Percentiles rank a stretch among this genome's conserved stretches.
Conservation (phyloP, 2,329 filamentous ascomycete genomes). For the Clathrospora elynae region DNA sequence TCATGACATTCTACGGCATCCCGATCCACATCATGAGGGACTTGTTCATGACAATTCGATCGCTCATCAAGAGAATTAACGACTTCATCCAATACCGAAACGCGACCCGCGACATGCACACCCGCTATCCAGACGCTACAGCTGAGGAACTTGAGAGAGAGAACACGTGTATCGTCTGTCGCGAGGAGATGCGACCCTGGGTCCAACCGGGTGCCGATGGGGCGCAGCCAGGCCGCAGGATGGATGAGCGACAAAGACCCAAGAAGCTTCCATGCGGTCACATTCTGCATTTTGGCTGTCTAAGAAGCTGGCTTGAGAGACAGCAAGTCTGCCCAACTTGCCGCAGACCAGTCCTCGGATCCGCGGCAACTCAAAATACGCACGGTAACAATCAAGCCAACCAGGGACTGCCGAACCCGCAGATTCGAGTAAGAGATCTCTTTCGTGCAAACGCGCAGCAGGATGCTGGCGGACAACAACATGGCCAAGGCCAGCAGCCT, state of each 20-base stretch:
- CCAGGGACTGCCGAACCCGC: constrained; percentile 25
- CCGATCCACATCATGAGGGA: constrained; percentile 97
- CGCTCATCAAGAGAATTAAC: constrained; percentile 86
- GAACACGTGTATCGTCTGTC: constrained; percentile 96
- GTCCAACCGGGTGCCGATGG: constrained; percentile 54
- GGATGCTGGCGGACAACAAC: constrained; percentile 26
- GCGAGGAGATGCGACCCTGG: constrained; percentile 93
- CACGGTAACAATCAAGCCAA: constrained; percentile 36
- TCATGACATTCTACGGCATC: constrained; percentile 90
- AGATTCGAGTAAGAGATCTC: constrained; percentile 26
- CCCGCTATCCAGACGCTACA: constrained; percentile 85
- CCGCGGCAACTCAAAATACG: constrained; percentile 34
- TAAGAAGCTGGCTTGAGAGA: constrained; percentile 95
- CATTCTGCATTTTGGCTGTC: constrained; percentile 89
- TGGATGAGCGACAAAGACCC: constrained; percentile 81
- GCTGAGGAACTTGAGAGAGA: constrained; percentile 82
- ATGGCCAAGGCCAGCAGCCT: constrained; percentile 14
- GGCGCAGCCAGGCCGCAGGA: constrained; percentile 47
- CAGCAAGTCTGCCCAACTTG: constrained; percentile 98
- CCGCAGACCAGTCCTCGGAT: constrained; percentile 73
- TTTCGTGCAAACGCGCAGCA: constrained; percentile 27
- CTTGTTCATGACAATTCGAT: constrained; percentile 89
- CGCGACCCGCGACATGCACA: constrained; percentile 92
- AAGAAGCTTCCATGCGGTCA: constrained; percentile 98
- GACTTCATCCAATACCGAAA: constrained; percentile 89